A percentile compares a stretch with the other conserved stretches of the same genome.
These are phyloP conservation scores for Kodamaea alishanica DNA, from an alignment of 1,139 yeast genomes.

Conservation along the genomic window DNA sequence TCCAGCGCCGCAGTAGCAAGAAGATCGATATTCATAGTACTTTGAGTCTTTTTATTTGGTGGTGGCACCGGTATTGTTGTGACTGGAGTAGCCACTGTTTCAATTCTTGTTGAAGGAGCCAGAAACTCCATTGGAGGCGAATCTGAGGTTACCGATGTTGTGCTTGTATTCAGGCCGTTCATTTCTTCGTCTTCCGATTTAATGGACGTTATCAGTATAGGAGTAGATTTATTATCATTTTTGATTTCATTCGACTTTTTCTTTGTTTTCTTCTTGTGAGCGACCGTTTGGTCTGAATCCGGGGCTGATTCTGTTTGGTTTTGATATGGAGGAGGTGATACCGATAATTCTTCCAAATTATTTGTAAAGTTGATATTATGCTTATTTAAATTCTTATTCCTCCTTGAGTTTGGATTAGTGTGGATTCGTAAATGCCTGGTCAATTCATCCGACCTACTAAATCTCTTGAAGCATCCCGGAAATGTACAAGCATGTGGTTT, in stretches of 20 bases:
- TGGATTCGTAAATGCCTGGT: constrained; percentile 67
- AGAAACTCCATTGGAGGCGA: constrained; percentile 10
- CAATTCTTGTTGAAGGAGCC: constrained; percentile 3
- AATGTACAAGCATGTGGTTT: constrained; percentile 72
- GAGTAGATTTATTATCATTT: not conserved
- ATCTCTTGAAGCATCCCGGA: constrained; percentile 64
- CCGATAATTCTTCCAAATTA: constrained; percentile 3
- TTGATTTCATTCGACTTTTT: constrained; percentile 3
- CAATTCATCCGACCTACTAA: constrained; percentile 65
- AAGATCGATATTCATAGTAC: constrained; percentile 63
- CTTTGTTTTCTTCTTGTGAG: constrained; percentile 1
- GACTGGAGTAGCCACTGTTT: not conserved
- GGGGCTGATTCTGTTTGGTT: constrained; percentile 2
- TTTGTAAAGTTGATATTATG: constrained; percentile 12
- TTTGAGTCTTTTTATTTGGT: constrained; percentile 10
- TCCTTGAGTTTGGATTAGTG: constrained; percentile 58
- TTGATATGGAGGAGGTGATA: constrained; percentile 1
- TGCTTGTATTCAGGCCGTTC: not conserved
- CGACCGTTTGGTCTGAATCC: constrained; percentile 1
- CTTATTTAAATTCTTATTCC: constrained; percentile 41
- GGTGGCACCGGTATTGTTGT: constrained; percentile 2
- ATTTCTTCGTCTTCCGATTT: constrained; percentile 1
- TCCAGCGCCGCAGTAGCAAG: constrained; percentile 81
- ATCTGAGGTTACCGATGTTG: not conserved
- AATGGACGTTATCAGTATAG: not conserved